Percentiles rank a stretch among this genome's conserved stretches.
These are phyloP conservation scores for Stachybotrys elegans DNA, from an alignment of 2,329 filamentous ascomycete species.

Conservation along the genomic window DNA sequence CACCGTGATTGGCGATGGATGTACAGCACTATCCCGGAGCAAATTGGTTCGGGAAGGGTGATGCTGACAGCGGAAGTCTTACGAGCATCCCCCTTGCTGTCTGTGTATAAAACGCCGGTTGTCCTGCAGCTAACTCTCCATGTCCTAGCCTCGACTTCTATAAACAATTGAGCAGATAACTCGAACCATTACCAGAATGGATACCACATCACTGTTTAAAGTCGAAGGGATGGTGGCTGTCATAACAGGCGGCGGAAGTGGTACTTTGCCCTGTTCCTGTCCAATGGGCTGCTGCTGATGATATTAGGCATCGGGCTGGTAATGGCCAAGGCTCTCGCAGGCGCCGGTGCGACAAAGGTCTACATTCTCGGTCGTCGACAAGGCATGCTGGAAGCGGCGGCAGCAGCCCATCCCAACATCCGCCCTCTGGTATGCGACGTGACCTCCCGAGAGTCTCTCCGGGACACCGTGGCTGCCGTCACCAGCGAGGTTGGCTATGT, in stretches of 20 bases:
- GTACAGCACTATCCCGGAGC: no score
- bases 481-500: slow-evolving; percentile 55
- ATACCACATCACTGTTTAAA: not conserved
- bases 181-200: no score
- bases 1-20: no score
- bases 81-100: no score
- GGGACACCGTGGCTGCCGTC: slow-evolving; percentile 52
- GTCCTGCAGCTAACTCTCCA: no score
- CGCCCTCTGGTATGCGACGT: slow-evolving; percentile 40
- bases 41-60: no score
- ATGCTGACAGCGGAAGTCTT: no score
- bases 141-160: no score
- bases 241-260: slow-evolving; percentile 6
- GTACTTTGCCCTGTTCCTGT: not conserved
- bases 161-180: no score
- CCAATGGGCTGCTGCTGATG: not conserved
- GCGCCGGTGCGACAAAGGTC: slow-evolving; percentile 47
- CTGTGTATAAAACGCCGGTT: no score
- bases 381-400: slow-evolving; percentile 40
- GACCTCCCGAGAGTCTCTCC: slow-evolving; percentile 44
- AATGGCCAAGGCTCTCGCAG: slow-evolving; percentile 47
- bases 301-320: slow-evolving; percentile 47
- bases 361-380: slow-evolving; percentile 52
- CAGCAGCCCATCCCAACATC: slow-evolving; percentile 28
- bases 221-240: slow-evolving; percentile 6